Evolutionary conservation across 2,329 filamentous ascomycete genomes (phyloP), one percentile per base, ranked within the genome.

Genomic region (Colletotrichum brevisporum): DNA sequence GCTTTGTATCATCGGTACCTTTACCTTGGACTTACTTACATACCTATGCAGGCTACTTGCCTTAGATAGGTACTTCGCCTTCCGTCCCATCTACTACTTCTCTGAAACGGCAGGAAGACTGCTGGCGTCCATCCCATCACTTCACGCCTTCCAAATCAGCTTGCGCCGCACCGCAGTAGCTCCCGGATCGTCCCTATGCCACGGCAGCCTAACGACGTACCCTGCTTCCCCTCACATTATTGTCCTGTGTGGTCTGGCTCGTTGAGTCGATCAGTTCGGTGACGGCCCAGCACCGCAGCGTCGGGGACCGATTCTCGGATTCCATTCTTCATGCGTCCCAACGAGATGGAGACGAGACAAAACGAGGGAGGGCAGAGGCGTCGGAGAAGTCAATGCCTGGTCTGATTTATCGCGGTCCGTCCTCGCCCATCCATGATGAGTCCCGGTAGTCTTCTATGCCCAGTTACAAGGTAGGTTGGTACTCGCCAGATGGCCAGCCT

Each of bases 151-250:
- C 21, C 50, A 8, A 26, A 27, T 12, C 50, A n/a, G 24, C 21
- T 13, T n/a, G 50, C 45, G 18, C 59, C 41, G 50, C 51, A 21
- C 59, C 39, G 41, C 51, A 54, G 50, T 68, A 59, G 66, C 51
- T 65, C 66, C 66, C 55, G 43, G 66, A 56, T 69, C 62, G 66
- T 45, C 48, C 48, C 18, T 50, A 55, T 60, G 27, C 26, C 36
- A 55, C n/a, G 43, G 36, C 50, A 54, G 26, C 24, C 50, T 24
- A 36, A 36, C 31, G 10, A 36, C 10, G 31, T 10, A 8, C 8
- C 9, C 10, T 36, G 31, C 10, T 10, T 36, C 31, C 31, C 8
- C 8, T 36, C 10, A 10, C 10, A 36, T 10, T 36, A 36, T 10
- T 9, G 8, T 36, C 8, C 10, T 36, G 31, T 8, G 27, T 4